A percentile compares a stretch with the other conserved stretches of the same genome.
These are phyloP conservation scores for Helenozyma baotianmanensis DNA, from an alignment of 805 yeast species.

Conservation along the genomic window DNA sequence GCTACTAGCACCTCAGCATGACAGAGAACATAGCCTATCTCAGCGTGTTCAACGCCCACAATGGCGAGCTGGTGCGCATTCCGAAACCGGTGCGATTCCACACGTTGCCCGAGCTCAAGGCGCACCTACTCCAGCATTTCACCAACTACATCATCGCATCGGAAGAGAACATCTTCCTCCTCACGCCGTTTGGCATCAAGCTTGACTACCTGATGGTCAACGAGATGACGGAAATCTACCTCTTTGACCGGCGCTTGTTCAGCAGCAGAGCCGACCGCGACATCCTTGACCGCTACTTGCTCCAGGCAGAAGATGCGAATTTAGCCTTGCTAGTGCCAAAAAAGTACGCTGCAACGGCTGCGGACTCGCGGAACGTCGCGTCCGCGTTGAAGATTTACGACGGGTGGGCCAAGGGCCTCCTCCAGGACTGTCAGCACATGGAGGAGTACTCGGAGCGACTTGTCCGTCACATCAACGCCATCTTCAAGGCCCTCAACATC, in stretches of 20 bases:
- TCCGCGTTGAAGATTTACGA: conserved; percentile 41
- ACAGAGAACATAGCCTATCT: conserved; percentile 16
- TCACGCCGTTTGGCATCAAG: conserved; percentile 64
- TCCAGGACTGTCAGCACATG: conserved; percentile 35
- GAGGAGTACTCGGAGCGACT: conserved; percentile 25
- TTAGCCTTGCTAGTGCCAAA: background rate
- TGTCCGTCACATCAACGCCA: conserved; percentile 31
- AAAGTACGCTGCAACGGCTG: background rate
- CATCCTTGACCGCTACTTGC: conserved; percentile 5
- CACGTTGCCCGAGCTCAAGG: conserved; percentile 28
- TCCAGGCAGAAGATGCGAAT: conserved; percentile 6
- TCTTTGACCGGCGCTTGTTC: conserved; percentile 60
- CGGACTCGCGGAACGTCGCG: conserved; percentile 15
- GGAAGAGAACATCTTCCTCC: conserved; percentile 40
- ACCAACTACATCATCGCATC: conserved; percentile 17
- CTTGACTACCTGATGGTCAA: conserved; percentile 50
- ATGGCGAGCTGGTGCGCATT: conserved; percentile 27
- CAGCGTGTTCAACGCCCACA: conserved; percentile 35
- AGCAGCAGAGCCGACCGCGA: conserved; percentile 13
- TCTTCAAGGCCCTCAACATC: conserved; percentile 44
- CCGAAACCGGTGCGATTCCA: conserved; percentile 41
- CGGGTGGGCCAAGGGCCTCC: conserved; percentile 49
- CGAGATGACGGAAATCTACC: conserved; percentile 53
- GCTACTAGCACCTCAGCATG: too few species aligned
- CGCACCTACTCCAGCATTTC: conserved; percentile 25